Base-by-base conservation (phyloP, 257 asterid genomes). In the Rauvolfia tetraphylla region DNA sequence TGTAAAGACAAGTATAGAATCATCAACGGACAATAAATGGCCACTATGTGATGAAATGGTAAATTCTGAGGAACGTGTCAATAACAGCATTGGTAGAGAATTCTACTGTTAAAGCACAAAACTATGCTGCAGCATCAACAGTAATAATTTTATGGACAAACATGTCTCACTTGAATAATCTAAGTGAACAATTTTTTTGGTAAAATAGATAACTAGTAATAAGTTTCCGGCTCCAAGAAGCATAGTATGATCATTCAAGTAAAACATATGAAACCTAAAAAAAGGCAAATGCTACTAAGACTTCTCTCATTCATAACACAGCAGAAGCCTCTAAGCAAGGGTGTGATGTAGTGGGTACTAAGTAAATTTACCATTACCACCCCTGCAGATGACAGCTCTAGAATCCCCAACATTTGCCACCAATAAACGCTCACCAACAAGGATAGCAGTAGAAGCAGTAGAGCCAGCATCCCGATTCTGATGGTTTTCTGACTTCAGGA, bases 401-500 rank as follows among this genome's bases (percentile, higher is more conserved):
- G 98, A 93, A 79, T 93, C 98, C 34, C 98, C 98, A 72, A 93
- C 98, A 79, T 93, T 93, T 69, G 98, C 98, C 70, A 93, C 98
- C 85, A 93, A 82, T 70, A 92, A 80, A 57, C 99, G 97, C 73
- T 90, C 90, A 46, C 98, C 99, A 61, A 95, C 98, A 57, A 95
- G 99, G 63, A 95, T 92, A 62, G 99, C 99, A 72, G 99, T 95
- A 48, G 99, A 95, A 80, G 99, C 99, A 79, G 99, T 95, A 8
- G 99, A 95, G 53, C 99, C 99, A 80, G 99, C 98, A 83, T 95
- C 98, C 71, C 94, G 88, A 77, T 90, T 89, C 81, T 92, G 97
- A 84, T 67, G 87, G 81, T 88, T 88, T 80, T 95, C 99, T 0
- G 94, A 92, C 84, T 95, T 91, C 86, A 95, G 87, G 80, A 95